Percentiles rank a stretch among this genome's conserved stretches.
These are phyloP conservation scores for Candida endomychidarum DNA, from an alignment of 805 yeast species.

Conservation along the genomic window DNA sequence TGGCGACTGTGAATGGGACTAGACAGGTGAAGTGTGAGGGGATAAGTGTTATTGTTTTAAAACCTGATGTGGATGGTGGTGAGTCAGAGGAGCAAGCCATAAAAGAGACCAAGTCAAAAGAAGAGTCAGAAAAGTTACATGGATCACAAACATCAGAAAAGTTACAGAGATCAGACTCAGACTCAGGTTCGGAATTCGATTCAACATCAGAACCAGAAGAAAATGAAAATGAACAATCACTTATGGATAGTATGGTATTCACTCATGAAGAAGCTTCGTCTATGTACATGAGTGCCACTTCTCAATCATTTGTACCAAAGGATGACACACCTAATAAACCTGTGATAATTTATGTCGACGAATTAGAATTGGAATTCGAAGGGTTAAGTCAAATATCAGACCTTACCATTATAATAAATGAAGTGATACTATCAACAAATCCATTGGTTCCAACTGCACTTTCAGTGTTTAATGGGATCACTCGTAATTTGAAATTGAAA, in stretches of 20 bases:
- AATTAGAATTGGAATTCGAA: slow-evolving; percentile 44
- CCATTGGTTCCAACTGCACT: slow-evolving; percentile 43
- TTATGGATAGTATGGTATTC: slow-evolving; percentile 59
- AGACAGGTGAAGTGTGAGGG: slow-evolving; percentile 43
- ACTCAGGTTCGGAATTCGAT: slow-evolving; percentile 32
- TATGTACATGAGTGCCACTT: slow-evolving; percentile 79
- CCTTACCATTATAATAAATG: slow-evolving; percentile 39
- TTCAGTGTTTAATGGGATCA: slow-evolving; percentile 37
- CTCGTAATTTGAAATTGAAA: slow-evolving; percentile 34
- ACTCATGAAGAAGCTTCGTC: slow-evolving; percentile 70
- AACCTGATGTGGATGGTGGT: slow-evolving; percentile 40
- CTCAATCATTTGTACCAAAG: slow-evolving; percentile 38
- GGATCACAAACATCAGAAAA: too few species aligned
- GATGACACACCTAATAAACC: neutral
- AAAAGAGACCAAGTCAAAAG: slow-evolving; percentile 14
- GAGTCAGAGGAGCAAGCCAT: too few species aligned
- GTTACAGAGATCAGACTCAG: too few species aligned
- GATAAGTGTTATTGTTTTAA: slow-evolving; percentile 37
- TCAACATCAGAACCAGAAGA: too few species aligned
- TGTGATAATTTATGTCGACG: slow-evolving; percentile 31
- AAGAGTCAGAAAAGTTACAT: slow-evolving; percentile 21
- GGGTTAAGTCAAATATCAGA: slow-evolving; percentile 41
- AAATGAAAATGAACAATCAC: slow-evolving; percentile 23
- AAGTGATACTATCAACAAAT: slow-evolving; percentile 41
- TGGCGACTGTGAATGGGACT: slow-evolving; percentile 47